A percentile compares a stretch with the other conserved stretches of the same genome.
These are phyloP conservation scores for Chytriomyces hyalinus DNA, from an alignment of 192 early-diverging fungal species.

Conservation along the genomic window DNA sequence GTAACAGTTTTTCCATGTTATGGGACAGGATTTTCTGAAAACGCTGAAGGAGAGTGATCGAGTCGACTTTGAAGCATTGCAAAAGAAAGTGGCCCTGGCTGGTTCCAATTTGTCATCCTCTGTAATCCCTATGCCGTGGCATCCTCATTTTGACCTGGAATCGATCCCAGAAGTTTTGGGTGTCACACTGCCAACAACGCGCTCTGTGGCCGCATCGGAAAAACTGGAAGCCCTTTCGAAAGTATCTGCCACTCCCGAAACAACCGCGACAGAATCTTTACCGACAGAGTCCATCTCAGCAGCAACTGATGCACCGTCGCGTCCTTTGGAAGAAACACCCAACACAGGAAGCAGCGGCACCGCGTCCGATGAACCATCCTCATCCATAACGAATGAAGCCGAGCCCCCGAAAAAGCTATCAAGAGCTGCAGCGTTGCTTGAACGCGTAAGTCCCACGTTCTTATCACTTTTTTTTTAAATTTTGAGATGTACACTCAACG, in stretches of 20 bases:
- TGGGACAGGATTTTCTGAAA: constrained; percentile 24
- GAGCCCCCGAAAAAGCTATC: constrained; percentile 30
- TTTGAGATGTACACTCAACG: neutral
- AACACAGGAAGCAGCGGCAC: too few relatives aligned
- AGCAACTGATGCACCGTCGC: too few relatives aligned
- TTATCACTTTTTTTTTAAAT: neutral
- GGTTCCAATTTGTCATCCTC: neutral
- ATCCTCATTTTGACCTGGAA: constrained; percentile 41
- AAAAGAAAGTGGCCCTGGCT: neutral
- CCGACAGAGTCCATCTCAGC: too few relatives aligned
- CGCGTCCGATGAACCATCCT: too few relatives aligned
- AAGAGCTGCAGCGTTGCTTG: constrained; percentile 35
- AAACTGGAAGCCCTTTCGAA: constrained; percentile 26
- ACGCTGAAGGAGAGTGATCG: constrained; percentile 5
- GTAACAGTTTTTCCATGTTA: neutral
- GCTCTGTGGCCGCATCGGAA: constrained; percentile 22
- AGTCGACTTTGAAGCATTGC: neutral
- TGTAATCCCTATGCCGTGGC: constrained; percentile 29
- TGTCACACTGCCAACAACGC: neutral
- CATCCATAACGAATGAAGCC: too few relatives aligned
- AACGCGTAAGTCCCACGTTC: constrained; percentile 23
- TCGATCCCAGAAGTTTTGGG: constrained; percentile 35
- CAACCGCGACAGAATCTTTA: too few relatives aligned
- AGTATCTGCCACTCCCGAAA: neutral
- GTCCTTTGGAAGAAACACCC: too few relatives aligned